Base-by-base conservation (phyloP, 1,139 yeast species). In the Cylindricascospora bacillispora region DNA sequence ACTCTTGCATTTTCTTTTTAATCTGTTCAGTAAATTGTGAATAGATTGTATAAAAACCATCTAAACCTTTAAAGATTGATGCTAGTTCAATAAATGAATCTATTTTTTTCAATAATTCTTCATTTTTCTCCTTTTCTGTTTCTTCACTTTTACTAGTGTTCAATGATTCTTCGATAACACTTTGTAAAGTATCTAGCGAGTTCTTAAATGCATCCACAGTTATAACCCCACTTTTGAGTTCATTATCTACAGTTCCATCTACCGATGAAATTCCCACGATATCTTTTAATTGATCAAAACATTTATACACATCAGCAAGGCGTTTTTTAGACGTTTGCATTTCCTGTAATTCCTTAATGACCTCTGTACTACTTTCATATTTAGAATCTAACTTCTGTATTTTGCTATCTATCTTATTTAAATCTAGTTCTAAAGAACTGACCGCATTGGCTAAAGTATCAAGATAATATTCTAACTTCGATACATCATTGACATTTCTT, bases 391-490 rank as follows among this genome's bases (percentile, higher is more conserved):
- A 18, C 4, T 43, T 44, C 2, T 34, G 30, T 9, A 60, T 32
- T 28, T 55, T 47, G 11, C 28, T 29, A 22, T 57, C 59, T 14
- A 60, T 52, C 13, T 45, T 47, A 5, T 51, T 47, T 15, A 75
- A 51, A 33, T 74, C 80, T 4, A 62, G 55, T 31, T 70, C 65
- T 18, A 76, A 49, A 1, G 78, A 60, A 22, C 66, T 57, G 16
- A 75, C 67, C 1, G 82, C 67, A 33, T 71, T 67, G 22, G 68
- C 64, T 25, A 77, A 53, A 2, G 75, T 66, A 30, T 72, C 75
- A 24, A 73, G 55, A 44, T 74, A 75, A 47, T 76, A 76, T 41
- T 75, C 77, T 30, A 78, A 52, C 38, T 81, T 60, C 6, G 78
- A 68, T 16, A 61, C 21, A 7, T 10, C 21, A 18, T 18, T 10